Evolutionary conservation across 2,329 filamentous ascomycete species (phyloP).

Genomic region (Chrysosporium keratinophilum): DNA sequence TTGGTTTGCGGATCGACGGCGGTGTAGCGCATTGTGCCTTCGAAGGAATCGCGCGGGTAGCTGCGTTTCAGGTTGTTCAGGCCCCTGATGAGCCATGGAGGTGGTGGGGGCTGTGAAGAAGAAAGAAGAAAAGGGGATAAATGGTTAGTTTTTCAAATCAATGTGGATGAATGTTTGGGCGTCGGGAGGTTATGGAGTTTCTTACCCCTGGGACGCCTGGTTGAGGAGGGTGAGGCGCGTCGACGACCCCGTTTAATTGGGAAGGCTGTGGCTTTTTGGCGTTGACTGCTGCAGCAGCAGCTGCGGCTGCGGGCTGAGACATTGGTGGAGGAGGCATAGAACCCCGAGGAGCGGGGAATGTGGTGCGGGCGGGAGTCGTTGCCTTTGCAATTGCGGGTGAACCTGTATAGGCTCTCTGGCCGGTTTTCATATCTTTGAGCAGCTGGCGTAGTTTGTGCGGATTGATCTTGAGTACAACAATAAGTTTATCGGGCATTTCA

Average conservation of each 20-base stretch:
- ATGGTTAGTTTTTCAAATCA: conserved; percentile 15
- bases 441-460: conserved; percentile 61
- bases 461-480: conserved; percentile 65
- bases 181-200: conserved; percentile 19
- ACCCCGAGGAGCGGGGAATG: conserved; percentile 37
- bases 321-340: conserved; percentile 22
- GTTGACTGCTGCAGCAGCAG: conserved; percentile 10
- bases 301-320: conserved; percentile 10
- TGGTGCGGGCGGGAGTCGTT: conserved; percentile 17
- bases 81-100: conserved; percentile 70
- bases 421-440: conserved; percentile 45
- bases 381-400: conserved; percentile 35
- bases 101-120: conserved; percentile 59
- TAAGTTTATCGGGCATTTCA: conserved; percentile 57
- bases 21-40: conserved; percentile 82
- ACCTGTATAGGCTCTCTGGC: conserved; percentile 24
- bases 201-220: conserved; percentile 37
- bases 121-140: conserved; percentile 1
- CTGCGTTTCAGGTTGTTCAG: conserved; percentile 58
- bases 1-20: conserved; percentile 65
- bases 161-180: background rate
- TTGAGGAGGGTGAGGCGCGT: conserved; percentile 36
- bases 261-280: conserved; percentile 26
- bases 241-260: conserved; percentile 36
- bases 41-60: conserved; percentile 75